phyloP scores from a whole-genome alignment of 75 land plant genomes.

The Ceratopteris richardii region DNA sequence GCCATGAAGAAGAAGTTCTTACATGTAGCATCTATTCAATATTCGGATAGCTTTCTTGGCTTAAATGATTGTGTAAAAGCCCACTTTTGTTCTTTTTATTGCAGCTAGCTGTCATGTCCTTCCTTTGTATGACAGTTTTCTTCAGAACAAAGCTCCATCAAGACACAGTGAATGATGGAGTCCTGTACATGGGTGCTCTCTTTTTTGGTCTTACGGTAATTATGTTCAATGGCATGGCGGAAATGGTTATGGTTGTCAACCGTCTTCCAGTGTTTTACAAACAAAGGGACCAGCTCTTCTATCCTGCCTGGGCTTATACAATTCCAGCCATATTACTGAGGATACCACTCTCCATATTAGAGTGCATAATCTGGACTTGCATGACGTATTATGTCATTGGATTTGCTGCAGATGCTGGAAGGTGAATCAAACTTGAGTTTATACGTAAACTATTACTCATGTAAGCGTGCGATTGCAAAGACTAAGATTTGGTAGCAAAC shows the following conservation, averaged over 20 bases:
- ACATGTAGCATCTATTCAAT: too few relatives aligned
- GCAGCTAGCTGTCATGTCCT: constrained; percentile 28
- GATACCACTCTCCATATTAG: constrained; percentile 30
- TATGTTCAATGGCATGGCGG: constrained; percentile 57
- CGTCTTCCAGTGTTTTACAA: constrained; percentile 56
- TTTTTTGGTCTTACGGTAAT: constrained; percentile 31
- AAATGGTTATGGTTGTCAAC: constrained; percentile 29
- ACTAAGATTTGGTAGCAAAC: constrained; percentile 1
- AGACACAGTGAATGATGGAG: constrained; percentile 22
- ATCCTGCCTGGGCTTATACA: constrained; percentile 49
- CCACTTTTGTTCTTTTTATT: constrained; percentile 11
- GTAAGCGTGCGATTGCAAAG: not conserved
- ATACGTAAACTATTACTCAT: not conserved
- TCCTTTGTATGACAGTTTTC: constrained; percentile 37
- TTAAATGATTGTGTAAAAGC: too few relatives aligned
- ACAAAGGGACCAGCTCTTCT: constrained; percentile 45
- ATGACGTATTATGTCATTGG: constrained; percentile 48
- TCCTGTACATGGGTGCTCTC: constrained; percentile 29
- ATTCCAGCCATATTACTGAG: constrained; percentile 31
- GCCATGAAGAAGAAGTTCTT: too few relatives aligned
- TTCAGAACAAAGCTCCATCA: constrained; percentile 33
- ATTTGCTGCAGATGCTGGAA: constrained; percentile 48
- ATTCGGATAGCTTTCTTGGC: too few relatives aligned
- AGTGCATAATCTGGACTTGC: constrained; percentile 24
- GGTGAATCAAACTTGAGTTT: constrained; percentile 26